Evolutionary conservation across 495 filamentous ascomycete genomes (phyloP), one percentile per base, ranked within the genome.

Genomic region (Astrothelium subdiscretum): DNA sequence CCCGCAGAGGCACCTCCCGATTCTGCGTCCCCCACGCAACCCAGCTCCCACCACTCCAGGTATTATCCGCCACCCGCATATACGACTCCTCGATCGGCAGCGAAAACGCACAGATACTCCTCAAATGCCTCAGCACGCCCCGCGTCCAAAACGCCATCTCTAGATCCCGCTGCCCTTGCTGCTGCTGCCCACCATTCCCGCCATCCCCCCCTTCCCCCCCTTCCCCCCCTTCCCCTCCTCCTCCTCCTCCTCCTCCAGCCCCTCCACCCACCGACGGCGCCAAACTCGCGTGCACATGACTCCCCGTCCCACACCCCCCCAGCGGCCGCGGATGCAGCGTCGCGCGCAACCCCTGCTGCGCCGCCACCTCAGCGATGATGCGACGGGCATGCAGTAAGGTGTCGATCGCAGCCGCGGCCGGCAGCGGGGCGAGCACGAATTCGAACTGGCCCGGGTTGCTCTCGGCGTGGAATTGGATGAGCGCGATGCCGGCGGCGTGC

Each of bases 381-480:
- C 90, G 83, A 1, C 89, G 83, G 1, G 90, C 81, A 66, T 87
- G 83, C 12, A 91, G 72, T 4, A 95, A 79, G 0, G 80, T 80
- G 73, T 95, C 91, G 48, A 90, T 82, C 0, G 90, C 89, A 3
- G 77, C 71, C 2, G 94, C 71, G 0, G 91, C 87, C 0, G 81
- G 70, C 0, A 78, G 74, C 0, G 88, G 84, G 0, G 84, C 79
- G 0, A 92, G 83, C 18, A 91, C 78, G 65, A 95, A 87, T 70
- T 95, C 91, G 70, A 86, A 95, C 66, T 95, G 91, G 10, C 89
- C 89, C 0, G 80, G 78, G 0, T 85, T 81, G 59, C 79, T 82
- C 68, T 95, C 91, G 22, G 91, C 72, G 70, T 96, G 91, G 70
- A 90, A 86, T 70, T 90, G 84, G 58, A 88, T 78, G 20, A 91